phyloP scores from a whole-genome alignment of 2,329 filamentous ascomycete genomes.

The Aspergillus sp. region DNA sequence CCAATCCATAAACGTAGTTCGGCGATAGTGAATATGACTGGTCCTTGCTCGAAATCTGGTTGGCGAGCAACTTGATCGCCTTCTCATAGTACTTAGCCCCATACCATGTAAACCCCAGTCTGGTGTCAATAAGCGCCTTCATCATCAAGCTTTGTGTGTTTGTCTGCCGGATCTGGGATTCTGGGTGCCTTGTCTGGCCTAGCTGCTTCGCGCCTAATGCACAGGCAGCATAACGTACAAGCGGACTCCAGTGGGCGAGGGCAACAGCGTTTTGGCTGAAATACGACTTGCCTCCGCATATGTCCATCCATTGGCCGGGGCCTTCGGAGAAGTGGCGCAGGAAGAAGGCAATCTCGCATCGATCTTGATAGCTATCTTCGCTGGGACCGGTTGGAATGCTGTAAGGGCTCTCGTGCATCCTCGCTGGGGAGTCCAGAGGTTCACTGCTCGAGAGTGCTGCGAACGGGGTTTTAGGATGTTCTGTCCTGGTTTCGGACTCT shows the following conservation, averaged over 20 bases:
- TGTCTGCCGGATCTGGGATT: conserved; percentile 5
- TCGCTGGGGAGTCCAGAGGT: neutral
- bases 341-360: conserved; percentile 16
- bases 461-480: too few species aligned
- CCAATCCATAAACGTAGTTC: neutral
- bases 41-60: conserved; percentile 12
- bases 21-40: conserved; percentile 6
- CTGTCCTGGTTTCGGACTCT: neutral
- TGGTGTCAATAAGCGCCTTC: conserved; percentile 6
- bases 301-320: conserved; percentile 18
- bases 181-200: conserved; percentile 15
- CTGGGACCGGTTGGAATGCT: neutral
- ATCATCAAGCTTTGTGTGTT: conserved; percentile 8
- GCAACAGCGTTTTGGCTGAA: conserved; percentile 14
- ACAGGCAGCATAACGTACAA: conserved; percentile 20
- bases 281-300: conserved; percentile 13
- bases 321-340: conserved; percentile 17
- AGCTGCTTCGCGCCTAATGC: conserved; percentile 20
- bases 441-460: too few species aligned
- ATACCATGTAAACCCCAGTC: conserved; percentile 19
- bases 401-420: neutral
- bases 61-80: conserved; percentile 17
- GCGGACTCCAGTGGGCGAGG: conserved; percentile 6
- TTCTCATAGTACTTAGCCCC: conserved; percentile 22
- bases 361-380: conserved; percentile 12